Conservation (phyloP, 441 rosid genomes). For the Brassica balearica region DNA sequence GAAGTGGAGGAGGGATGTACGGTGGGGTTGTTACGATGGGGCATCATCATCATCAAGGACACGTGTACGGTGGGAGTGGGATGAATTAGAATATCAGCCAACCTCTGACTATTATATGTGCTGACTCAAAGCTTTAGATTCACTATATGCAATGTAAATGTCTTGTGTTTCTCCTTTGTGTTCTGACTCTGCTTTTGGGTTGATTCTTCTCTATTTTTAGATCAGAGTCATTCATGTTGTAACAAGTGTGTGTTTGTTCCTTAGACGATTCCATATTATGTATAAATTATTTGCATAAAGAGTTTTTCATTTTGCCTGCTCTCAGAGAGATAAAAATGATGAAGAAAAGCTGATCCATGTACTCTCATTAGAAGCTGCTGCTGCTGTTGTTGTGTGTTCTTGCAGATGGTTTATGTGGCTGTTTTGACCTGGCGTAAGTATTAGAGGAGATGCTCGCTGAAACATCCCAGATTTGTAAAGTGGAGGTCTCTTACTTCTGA, state of each 20-base stretch:
- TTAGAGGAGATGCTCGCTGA: too few relatives aligned
- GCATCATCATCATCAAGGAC: constrained; percentile 22
- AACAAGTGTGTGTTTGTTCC: neutral
- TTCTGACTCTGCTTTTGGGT: constrained; percentile 16
- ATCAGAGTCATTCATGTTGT: constrained; percentile 14
- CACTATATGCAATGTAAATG: constrained; percentile 37
- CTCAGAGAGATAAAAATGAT: too few relatives aligned
- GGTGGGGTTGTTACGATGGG: constrained; percentile 19
- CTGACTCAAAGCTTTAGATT: constrained; percentile 25
- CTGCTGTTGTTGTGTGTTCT: too few relatives aligned
- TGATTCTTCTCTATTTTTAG: constrained; percentile 10
- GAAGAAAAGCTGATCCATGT: too few relatives aligned
- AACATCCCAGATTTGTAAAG: too few relatives aligned
- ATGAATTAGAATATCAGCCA: constrained; percentile 31
- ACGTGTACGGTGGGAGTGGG: constrained; percentile 29
- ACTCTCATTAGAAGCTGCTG: too few relatives aligned
- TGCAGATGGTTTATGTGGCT: too few relatives aligned
- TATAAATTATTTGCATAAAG: too few relatives aligned
- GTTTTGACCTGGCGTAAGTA: too few relatives aligned
- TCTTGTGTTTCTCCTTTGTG: neutral
- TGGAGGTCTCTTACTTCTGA: too few relatives aligned
- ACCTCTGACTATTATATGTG: constrained; percentile 12
- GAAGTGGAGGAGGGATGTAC: neutral
- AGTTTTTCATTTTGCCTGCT: too few relatives aligned
- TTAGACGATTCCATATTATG: too few relatives aligned